Percentiles rank a stretch among this genome's conserved stretches.
Evolutionary conservation across 2,329 filamentous ascomycete genomes (phyloP).

Genomic region (Aspergillus terreus): DNA sequence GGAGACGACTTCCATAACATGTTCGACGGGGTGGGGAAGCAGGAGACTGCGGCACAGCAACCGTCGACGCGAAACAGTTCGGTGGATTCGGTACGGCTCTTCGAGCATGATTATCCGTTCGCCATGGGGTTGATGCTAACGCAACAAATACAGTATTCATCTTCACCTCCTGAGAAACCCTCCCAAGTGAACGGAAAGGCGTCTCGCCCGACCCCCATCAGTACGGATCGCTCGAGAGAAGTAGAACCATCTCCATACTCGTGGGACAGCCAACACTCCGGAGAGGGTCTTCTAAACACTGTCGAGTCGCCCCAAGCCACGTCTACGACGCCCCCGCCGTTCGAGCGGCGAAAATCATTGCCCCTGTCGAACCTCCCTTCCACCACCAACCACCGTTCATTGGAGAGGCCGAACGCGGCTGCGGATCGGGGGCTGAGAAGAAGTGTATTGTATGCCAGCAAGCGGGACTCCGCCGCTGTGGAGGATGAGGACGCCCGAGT

Average conservation of each 20-base stretch:
- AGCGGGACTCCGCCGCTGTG: slow-evolving; percentile 22
- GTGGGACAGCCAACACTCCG: slow-evolving; percentile 50
- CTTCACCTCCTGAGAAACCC: slow-evolving; percentile 17
- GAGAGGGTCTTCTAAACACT: slow-evolving; percentile 46
- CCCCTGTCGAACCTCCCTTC: slow-evolving; percentile 20
- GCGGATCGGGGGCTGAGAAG: slow-evolving; percentile 27
- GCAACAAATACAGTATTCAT: slow-evolving; percentile 20
- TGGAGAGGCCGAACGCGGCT: slow-evolving; percentile 22
- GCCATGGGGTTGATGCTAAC: slow-evolving; percentile 17
- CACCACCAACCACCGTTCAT: slow-evolving; percentile 29
- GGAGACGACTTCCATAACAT: slow-evolving; percentile 50
- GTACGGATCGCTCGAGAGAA: slow-evolving; percentile 40
- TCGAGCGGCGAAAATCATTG: slow-evolving; percentile 15
- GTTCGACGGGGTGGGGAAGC: slow-evolving; percentile 46
- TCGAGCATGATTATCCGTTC: background rate
- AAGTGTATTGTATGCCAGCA: slow-evolving; percentile 27
- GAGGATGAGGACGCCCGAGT: slow-evolving; percentile 41
- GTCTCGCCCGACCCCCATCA: slow-evolving; percentile 40
- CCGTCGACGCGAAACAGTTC: slow-evolving; percentile 18
- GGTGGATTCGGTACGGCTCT: slow-evolving; percentile 19
- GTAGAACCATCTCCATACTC: slow-evolving; percentile 50
- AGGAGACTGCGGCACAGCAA: slow-evolving; percentile 22
- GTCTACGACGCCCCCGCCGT: slow-evolving; percentile 13
- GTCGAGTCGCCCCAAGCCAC: slow-evolving; percentile 23
- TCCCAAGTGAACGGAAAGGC: slow-evolving; percentile 22